phyloP scores from a whole-genome alignment of 1,284 basidiomycete genomes.

The Trametes sp. region DNA sequence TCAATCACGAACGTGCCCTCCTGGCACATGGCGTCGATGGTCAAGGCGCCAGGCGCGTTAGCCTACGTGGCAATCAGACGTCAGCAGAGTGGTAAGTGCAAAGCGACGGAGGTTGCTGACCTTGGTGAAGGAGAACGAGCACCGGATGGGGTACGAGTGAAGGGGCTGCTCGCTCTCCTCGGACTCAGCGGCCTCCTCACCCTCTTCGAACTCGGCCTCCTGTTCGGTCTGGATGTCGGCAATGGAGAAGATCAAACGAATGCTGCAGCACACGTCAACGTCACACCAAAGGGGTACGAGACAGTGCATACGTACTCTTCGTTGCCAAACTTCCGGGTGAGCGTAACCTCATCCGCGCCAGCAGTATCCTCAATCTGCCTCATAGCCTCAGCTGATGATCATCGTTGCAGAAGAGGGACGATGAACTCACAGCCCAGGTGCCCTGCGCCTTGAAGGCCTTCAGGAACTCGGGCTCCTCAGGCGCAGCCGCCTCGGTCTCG shows the following conservation, averaged over 20 bases:
- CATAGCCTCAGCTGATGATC: not conserved
- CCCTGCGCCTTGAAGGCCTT: conserved; percentile 77
- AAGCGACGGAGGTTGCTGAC: conserved; percentile 42
- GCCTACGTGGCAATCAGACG: conserved; percentile 29
- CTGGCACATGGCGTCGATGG: conserved; percentile 83
- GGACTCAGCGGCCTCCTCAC: conserved; percentile 46
- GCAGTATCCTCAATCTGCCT: conserved; percentile 73
- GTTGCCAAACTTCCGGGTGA: conserved; percentile 89
- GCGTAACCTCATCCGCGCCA: conserved; percentile 85
- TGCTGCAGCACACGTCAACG: conserved; percentile 48
- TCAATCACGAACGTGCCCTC: conserved; percentile 89
- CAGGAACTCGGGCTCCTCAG: conserved; percentile 80
- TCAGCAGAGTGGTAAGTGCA: not conserved
- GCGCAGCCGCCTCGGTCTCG: conserved; percentile 72
- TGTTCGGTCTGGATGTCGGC: conserved; percentile 70
- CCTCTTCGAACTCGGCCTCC: conserved; percentile 54
- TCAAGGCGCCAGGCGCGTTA: conserved; percentile 66
- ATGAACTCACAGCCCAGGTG: conserved; percentile 73
- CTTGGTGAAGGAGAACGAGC: conserved; percentile 88
- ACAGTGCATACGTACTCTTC: conserved; percentile 72
- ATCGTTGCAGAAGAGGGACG: not conserved
- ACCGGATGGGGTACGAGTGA: conserved; percentile 75
- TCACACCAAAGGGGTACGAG: conserved; percentile 4
- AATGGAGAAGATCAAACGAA: conserved; percentile 86
- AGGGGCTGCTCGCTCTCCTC: conserved; percentile 52